Percentiles rank a stretch among this genome's conserved stretches.
Evolutionary conservation across 352 stramenopile genomes (phyloP).

Genomic region (Thraustotheca clavata): DNA sequence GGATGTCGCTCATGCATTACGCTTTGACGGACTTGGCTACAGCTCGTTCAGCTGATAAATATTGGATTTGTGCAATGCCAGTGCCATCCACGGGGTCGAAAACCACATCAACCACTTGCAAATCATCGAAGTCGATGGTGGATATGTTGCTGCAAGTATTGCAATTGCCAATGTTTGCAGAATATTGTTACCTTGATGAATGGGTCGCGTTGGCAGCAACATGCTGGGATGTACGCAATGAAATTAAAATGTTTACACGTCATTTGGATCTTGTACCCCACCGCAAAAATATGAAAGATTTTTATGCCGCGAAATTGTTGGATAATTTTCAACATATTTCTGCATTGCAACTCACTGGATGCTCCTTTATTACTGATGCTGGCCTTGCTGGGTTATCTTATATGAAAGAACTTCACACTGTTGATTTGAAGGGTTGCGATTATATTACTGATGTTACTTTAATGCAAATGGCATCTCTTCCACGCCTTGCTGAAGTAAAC

Average conservation of each 20-base stretch:
- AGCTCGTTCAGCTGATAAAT: background rate
- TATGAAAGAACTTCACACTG: background rate
- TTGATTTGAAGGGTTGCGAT: slow-evolving; percentile 55
- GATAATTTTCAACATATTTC: background rate
- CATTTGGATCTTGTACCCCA: background rate
- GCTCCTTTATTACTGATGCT: background rate
- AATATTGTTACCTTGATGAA: slow-evolving; percentile 8
- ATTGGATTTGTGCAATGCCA: slow-evolving; percentile 1
- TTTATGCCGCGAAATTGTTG: background rate
- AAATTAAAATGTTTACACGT: background rate
- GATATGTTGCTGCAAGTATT: background rate
- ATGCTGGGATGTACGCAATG: background rate
- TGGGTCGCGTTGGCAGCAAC: slow-evolving; percentile 1
- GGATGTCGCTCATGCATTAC: background rate
- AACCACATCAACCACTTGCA: too few species aligned
- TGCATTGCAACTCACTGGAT: background rate
- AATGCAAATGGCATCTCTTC: slow-evolving; percentile 31
- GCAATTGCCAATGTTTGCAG: background rate
- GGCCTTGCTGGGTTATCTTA: background rate
- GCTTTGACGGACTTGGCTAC: background rate
- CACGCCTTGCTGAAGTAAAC: slow-evolving; percentile 31
- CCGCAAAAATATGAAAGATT: background rate
- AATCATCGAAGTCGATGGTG: too few species aligned
- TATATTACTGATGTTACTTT: slow-evolving; percentile 47
- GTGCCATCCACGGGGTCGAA: background rate